Evolutionary conservation across 78 protist genomes (phyloP), one percentile per base, ranked within the genome.

Genomic region (Dictyostelium citrinum): DNA sequence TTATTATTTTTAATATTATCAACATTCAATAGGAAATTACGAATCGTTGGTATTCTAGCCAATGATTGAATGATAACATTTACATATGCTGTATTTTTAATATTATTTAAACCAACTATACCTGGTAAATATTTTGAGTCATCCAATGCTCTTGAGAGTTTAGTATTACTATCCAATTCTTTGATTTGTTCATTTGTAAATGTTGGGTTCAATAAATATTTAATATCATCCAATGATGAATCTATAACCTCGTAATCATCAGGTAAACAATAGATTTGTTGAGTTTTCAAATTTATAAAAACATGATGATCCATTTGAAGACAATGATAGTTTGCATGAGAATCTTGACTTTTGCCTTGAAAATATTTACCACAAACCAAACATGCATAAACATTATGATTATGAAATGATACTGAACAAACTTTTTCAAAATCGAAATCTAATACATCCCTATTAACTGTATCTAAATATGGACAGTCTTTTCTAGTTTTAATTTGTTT

Each of bases 361-460:
- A 95, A 98, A 94, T 96, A 97, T 91, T 96, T 93, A 51, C 99
- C 99, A 82, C 99, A 99, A 4, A 98, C 99, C 24, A 99, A 97
- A 86, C 99, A 99, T 37, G 98, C 98, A 94, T 99, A 99, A 10
- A 99, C 99, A 76, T 99, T 99, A 70, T 85, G 80, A 43, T 97
- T 94, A 20, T 86, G 33, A 67, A 98, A 90, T 9, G 99, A 90
- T 41, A 98, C 96, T 5, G 97, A 93, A 90, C 99, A 98, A 20
- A 58, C 51, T 81, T 98, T 98, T 96, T 98, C 99, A 71, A 98
- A 98, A 78, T 99, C 99, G 46, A 99, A 99, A 84, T 99, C 99
- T 17, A 99, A 81, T 20, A 83, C 77, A 6, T 22, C 29, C 41
- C 97, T 46, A 77, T 95, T 77, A 81, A 95, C 91, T 3, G 97